Evolutionary conservation across 2,329 filamentous ascomycete genomes (phyloP).

Genomic region (Tolypocladium nubicola): DNA sequence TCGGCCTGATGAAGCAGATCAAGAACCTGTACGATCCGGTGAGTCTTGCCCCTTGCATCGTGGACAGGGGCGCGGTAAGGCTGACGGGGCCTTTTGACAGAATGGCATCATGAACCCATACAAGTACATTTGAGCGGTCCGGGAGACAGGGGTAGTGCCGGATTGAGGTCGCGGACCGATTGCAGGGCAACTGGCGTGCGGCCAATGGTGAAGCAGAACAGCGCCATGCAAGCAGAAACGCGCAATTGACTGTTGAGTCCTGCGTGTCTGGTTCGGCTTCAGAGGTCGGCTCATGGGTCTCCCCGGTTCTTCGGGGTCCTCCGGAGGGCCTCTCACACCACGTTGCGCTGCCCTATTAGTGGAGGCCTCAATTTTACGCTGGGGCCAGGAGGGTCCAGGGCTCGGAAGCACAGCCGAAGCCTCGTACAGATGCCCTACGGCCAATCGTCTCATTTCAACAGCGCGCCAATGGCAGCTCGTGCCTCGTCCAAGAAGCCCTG

Average conservation of each 20-base stretch:
- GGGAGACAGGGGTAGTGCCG: neutral
- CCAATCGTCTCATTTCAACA: neutral
- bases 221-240: neutral
- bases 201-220: neutral
- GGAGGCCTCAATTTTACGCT: neutral
- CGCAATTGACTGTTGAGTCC: neutral
- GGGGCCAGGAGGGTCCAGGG: neutral
- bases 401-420: conserved; percentile 1
- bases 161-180: neutral
- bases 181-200: neutral
- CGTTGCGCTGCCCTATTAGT: neutral
- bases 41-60: conserved; percentile 27
- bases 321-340: neutral
- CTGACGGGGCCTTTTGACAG: conserved; percentile 33
- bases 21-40: conserved; percentile 93
- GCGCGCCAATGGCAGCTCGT: neutral
- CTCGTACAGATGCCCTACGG: neutral
- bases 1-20: conserved; percentile 87
- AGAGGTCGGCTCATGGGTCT: neutral
- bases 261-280: neutral
- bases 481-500: conserved; percentile 3
- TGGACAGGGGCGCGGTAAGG: conserved; percentile 5
- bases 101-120: conserved; percentile 99
- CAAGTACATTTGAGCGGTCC: conserved; percentile 63
- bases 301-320: neutral